These are phyloP conservation scores for Drechmeria coniospora DNA, from an alignment of 2,329 filamentous ascomycete species.

Conservation along the genomic window DNA sequence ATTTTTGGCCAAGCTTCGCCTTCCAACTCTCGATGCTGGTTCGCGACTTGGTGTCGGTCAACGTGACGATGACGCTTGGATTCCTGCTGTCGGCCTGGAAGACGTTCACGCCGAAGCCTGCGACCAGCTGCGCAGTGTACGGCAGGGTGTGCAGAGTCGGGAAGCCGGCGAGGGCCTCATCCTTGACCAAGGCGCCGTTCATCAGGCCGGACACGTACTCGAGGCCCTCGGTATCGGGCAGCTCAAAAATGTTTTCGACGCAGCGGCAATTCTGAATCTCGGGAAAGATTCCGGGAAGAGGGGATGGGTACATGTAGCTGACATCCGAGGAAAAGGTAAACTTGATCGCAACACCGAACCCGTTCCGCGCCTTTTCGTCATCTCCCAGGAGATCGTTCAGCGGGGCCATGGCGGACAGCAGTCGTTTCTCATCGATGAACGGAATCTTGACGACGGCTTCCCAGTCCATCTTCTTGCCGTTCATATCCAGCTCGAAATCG, in stretches of 20 bases:
- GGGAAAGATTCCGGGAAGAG: slow-evolving; percentile 77
- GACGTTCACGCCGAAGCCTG: slow-evolving; percentile 76
- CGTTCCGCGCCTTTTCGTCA: slow-evolving; percentile 70
- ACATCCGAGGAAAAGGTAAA: slow-evolving; percentile 71
- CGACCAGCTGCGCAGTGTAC: slow-evolving; percentile 56
- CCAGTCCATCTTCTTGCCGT: slow-evolving; percentile 99
- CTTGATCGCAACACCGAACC: slow-evolving; percentile 82
- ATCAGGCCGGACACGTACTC: slow-evolving; percentile 74
- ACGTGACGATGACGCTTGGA: slow-evolving; percentile 85
- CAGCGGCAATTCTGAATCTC: slow-evolving; percentile 78
- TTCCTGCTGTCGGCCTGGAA: slow-evolving; percentile 95
- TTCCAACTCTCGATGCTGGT: slow-evolving; percentile 60
- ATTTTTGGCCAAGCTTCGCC: slow-evolving; percentile 65
- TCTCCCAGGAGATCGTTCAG: slow-evolving; percentile 64
- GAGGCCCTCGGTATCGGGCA: slow-evolving; percentile 81
- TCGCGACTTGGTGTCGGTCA: slow-evolving; percentile 58
- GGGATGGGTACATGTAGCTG: slow-evolving; percentile 75
- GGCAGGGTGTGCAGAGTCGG: slow-evolving; percentile 77
- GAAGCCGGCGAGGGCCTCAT: slow-evolving; percentile 79
- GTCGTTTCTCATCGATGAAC: slow-evolving; percentile 84
- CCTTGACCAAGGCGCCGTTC: slow-evolving; percentile 67
- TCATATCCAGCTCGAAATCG: slow-evolving; percentile 97
- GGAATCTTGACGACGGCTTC: slow-evolving; percentile 98
- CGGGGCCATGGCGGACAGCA: slow-evolving; percentile 73
- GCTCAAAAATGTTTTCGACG: slow-evolving; percentile 89